Base-by-base conservation (phyloP, 1,139 yeast genomes). In the Komagataea norvegica region DNA sequence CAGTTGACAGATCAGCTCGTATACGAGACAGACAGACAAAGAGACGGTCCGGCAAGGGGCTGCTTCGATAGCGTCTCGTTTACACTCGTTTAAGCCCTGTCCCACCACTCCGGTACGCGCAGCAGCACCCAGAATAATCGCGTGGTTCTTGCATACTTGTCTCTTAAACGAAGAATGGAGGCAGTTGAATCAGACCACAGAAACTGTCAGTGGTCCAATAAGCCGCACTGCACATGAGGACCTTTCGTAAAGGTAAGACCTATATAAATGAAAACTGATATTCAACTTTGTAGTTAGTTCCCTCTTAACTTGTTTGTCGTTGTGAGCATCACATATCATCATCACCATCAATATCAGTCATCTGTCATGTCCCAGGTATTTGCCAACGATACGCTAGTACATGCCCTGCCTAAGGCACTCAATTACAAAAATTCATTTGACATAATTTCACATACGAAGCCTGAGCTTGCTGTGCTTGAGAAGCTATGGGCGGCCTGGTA, bases 401-500 rank as follows among this genome's bases (percentile, higher is more conserved):
- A 31, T 10, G 14, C 34, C 2, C 18, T 40, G 13, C 43, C 43
- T 13, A 27, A 30, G 22, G 40, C 43, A 5, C 17, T 22, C 8
- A 27, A 23, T 6, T 40, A 36, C 23, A 20, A 23, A 22, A 22
- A 31, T 14, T 31, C 33, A 13, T 24, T 14, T 11, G 20, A 31
- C 8, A 31, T 31, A 10, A 24, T 31, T n/a, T 5, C 33, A 8
- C 4, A 6, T 8, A 24, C 26, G 18, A 11, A 23, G 24, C 33
- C 33, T n/a, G 56, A 59, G 8, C 54, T 67, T 31, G 65, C 60
- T 47, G 37, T 59, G 4, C 9, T 77, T 29, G 95, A 86, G 57
- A 69, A 67, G 44, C 57, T 73, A 42, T 87, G 95, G 96, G 89
- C 86, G 20, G 63, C 80, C 14, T 87, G 84, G 74, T 87, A 84